phyloP scores from a whole-genome alignment of 2,329 filamentous ascomycete species.

The Fonsecaea nubica region DNA sequence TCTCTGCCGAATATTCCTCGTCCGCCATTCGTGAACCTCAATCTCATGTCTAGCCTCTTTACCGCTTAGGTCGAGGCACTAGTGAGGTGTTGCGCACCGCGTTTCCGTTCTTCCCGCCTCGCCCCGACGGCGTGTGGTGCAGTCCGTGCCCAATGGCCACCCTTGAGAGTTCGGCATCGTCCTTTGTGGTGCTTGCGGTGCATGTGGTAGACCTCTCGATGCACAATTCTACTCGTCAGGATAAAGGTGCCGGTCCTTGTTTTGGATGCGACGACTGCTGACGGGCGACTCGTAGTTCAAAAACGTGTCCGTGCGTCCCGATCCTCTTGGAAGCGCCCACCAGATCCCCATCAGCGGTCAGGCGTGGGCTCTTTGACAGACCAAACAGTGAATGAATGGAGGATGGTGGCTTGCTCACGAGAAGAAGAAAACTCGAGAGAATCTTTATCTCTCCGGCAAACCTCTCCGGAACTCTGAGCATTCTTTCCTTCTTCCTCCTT shows the following conservation, averaged over 20 bases:
- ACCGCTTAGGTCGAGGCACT: background rate
- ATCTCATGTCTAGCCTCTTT: background rate
- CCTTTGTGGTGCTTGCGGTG: background rate
- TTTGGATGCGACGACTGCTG: background rate
- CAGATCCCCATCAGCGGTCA: background rate
- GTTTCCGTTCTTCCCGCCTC: background rate
- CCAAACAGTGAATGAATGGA: background rate
- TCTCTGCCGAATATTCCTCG: background rate
- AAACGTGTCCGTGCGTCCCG: background rate
- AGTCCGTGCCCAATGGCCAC: conserved; percentile 4
- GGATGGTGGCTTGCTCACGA: background rate
- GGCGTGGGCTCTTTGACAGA: no score
- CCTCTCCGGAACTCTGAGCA: background rate
- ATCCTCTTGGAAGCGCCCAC: background rate
- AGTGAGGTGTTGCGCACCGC: background rate
- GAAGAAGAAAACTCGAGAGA: background rate
- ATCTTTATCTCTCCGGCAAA: background rate
- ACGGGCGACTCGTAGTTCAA: background rate
- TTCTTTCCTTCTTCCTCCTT: background rate
- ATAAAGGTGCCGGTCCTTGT: background rate
- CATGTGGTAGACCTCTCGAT: background rate
- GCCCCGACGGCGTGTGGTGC: background rate
- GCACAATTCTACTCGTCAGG: no score
- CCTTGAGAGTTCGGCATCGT: background rate
- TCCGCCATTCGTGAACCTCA: background rate